Conservation (phyloP, 805 yeast genomes). For the Priceomyces medius region DNA sequence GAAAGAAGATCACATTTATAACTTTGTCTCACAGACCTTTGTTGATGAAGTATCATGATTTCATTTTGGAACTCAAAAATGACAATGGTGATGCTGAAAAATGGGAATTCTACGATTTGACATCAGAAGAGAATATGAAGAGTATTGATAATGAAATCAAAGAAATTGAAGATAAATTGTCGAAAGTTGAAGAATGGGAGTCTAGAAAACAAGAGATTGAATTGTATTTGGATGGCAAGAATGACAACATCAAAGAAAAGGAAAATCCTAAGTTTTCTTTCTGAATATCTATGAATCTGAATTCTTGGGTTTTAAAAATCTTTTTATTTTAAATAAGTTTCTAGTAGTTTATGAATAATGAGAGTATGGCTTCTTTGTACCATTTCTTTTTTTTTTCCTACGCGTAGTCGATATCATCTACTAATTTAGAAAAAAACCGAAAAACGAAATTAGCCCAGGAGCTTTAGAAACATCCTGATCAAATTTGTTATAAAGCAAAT, state of each 20-base stretch:
- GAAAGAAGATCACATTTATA: conserved; percentile 69
- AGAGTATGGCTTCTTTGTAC: not conserved
- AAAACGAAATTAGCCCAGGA: not conserved
- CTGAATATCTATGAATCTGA: no score
- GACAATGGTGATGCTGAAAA: conserved; percentile 39
- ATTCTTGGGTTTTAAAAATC: no score
- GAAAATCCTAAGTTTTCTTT: conserved; percentile 1
- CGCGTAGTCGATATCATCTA: conserved; percentile 4
- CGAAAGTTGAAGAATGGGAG: conserved; percentile 59
- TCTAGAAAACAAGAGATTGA: conserved; percentile 59
- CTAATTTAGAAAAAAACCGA: conserved; percentile 4
- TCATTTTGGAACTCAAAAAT: conserved; percentile 64
- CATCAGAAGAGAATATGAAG: conserved; percentile 63
- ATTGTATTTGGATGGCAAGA: conserved; percentile 45
- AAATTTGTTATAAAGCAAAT: not conserved
- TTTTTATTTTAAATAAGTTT: not conserved
- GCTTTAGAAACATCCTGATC: not conserved
- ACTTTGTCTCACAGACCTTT: conserved; percentile 84
- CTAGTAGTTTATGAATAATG: not conserved
- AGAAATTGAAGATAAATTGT: conserved; percentile 58
- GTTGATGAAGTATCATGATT: conserved; percentile 80
- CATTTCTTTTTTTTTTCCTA: conserved; percentile 1
- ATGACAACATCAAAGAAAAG: conserved; percentile 16
- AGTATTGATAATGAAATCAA: conserved; percentile 75
- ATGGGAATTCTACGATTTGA: conserved; percentile 62